Evolutionary conservation across 495 filamentous ascomycete genomes (phyloP).

Genomic region (Penicillium pulvis): DNA sequence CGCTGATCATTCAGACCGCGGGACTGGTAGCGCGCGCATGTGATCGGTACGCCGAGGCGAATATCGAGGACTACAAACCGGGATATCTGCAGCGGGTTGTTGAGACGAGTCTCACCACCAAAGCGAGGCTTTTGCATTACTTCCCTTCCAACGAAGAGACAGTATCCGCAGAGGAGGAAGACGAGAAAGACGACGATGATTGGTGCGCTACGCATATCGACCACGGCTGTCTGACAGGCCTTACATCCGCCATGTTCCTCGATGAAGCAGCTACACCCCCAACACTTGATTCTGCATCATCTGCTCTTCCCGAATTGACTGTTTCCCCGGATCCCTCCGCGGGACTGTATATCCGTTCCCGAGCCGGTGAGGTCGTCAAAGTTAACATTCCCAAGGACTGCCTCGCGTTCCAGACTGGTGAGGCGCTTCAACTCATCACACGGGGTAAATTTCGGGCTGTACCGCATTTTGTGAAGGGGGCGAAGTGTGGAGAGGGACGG

Average conservation of each 20-base stretch:
- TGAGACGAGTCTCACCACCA: conserved; percentile 79
- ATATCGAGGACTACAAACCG: conserved; percentile 71
- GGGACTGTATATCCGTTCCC: conserved; percentile 89
- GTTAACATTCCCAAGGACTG: conserved; percentile 88
- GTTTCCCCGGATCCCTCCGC: conserved; percentile 77
- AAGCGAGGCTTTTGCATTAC: conserved; percentile 92
- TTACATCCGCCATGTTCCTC: conserved; percentile 95
- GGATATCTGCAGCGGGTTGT: conserved; percentile 89
- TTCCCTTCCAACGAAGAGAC: conserved; percentile 53
- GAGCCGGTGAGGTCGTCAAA: conserved; percentile 74
- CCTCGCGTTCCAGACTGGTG: conserved; percentile 94
- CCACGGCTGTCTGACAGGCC: conserved; percentile 88
- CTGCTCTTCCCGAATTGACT: conserved; percentile 65
- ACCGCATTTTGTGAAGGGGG: conserved; percentile 91
- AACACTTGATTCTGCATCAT: conserved; percentile 26
- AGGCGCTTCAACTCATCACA: conserved; percentile 88
- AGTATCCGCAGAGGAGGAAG: conserved; percentile 3
- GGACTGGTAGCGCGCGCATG: conserved; percentile 84
- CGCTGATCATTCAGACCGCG: conserved; percentile 84
- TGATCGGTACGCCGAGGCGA: conserved; percentile 77
- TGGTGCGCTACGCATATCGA: conserved; percentile 97
- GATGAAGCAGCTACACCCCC: conserved; percentile 66
- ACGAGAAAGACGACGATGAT: conserved; percentile 66
- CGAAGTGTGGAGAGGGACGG: conserved; percentile 39
- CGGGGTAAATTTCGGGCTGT: conserved; percentile 87